Evolutionary conservation across 306 rosid genomes (phyloP).

Genomic region (Cucurbita argyrosperma): DNA sequence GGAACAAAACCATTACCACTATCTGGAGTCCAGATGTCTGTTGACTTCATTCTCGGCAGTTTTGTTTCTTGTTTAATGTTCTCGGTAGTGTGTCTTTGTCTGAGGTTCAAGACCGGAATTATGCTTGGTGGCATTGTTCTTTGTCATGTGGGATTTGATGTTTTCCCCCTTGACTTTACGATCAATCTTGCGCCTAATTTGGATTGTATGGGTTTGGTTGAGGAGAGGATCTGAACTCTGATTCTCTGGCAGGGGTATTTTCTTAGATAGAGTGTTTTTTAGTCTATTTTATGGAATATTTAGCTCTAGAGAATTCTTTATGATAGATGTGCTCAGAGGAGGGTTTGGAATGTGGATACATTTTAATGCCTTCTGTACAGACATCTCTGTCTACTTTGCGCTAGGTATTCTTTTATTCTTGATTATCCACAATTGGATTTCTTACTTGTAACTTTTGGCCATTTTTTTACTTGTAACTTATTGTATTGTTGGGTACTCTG

Average conservation of each 20-base stretch:
- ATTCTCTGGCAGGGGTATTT: neutral
- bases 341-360: neutral
- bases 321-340: neutral
- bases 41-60: neutral
- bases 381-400: neutral
- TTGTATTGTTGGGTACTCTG: neutral
- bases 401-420: neutral
- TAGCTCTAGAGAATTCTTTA: neutral
- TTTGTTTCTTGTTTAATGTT: no score
- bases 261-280: neutral
- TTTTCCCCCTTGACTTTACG: neutral
- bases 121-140: neutral
- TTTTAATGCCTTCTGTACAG: neutral
- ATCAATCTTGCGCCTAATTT: neutral
- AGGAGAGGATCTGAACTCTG: neutral
- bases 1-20: neutral
- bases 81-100: neutral
- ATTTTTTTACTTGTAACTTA: neutral
- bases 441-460: neutral
- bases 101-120: neutral
- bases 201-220: neutral
- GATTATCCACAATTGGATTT: neutral
- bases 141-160: neutral
- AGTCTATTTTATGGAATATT: neutral
- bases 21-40: neutral